Percentiles rank a stretch among this genome's conserved stretches.
These are phyloP conservation scores for Malus orientalis DNA, from an alignment of 306 rosid genomes.

Conservation along the genomic window DNA sequence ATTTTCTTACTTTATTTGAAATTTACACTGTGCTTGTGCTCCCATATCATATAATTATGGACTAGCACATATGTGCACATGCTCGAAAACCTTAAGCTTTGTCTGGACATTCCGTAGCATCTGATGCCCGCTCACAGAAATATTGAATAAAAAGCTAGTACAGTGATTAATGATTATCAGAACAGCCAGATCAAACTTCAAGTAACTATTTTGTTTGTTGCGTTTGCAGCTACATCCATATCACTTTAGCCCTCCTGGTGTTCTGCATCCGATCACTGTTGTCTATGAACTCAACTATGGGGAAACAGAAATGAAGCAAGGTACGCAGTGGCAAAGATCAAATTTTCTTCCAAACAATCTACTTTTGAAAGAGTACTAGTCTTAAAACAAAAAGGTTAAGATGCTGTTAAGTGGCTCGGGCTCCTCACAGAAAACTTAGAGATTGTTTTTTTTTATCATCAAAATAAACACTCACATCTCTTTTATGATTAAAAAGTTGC, in stretches of 20 bases:
- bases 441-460: not conserved
- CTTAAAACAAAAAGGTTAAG: not conserved
- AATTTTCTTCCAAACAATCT: not conserved
- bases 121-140: not conserved
- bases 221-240: constrained; percentile 58
- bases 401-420: not conserved
- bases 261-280: constrained; percentile 74
- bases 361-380: not conserved
- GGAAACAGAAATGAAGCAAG: constrained; percentile 96
- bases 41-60: not conserved
- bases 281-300: constrained; percentile 80
- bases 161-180: not conserved
- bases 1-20: not conserved
- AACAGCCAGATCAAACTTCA: not conserved
- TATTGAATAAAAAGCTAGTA: not conserved
- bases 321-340: constrained; percentile 32
- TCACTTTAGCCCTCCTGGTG: constrained; percentile 81
- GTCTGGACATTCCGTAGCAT: not conserved
- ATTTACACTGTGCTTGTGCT: not conserved
- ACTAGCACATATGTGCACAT: not conserved
- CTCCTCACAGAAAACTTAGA: not conserved
- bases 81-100: not conserved
- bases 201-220: constrained; percentile 12
- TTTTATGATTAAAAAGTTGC: not conserved
- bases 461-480: not conserved